Evolutionary conservation across 768 basidiomycete genomes (phyloP), one percentile per base, ranked within the genome.

Genomic region (Rhizopogon rudus): DNA sequence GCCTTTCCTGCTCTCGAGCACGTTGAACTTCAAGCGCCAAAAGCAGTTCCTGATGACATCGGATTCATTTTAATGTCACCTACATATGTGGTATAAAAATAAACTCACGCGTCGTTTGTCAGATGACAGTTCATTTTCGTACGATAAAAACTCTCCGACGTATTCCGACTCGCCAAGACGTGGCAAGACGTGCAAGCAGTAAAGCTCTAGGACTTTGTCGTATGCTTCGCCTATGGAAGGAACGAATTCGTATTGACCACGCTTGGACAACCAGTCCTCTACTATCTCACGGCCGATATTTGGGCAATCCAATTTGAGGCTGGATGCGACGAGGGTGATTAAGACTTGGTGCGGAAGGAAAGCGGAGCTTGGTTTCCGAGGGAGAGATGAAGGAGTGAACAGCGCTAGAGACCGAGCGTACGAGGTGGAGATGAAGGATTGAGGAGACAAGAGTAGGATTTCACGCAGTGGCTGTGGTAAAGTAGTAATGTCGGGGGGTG

Each of bases 91-190:
- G 7, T 0, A 40, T 29, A 28, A 29, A 43, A 43, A 10, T 35
- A 14, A 40, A 68, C 73, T 52, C 63, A 91, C 91, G 73, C 79
- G 73, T 69, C 81, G 76, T 49, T 67, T 73, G 17, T 75, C 70
- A 1, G 65, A 60, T 16, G 77, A 61, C 28, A 93, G 73, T 63
- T 92, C 88, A 25, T 73, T 73, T 64, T 93, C 91, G 60, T 87
- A 88, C 40, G 80, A 74, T 55, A 93, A 64, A 64, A 91, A 92
- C 59, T 90, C 88, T 51, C 73, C 77, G 14, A 86, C 88, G 62
- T 91, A 90, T 17, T 85, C 83, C 91, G 91, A 93, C 62, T 90
- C 84, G 46, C 81, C 81, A 28, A 93, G 66, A 45, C 81, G 81
- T 0, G 91, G 87, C 37, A 93, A 69, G 37, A 93, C 71, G 55